Evolutionary conservation across 495 filamentous ascomycete genomes (phyloP).

Genomic region (Cercophora sp.): DNA sequence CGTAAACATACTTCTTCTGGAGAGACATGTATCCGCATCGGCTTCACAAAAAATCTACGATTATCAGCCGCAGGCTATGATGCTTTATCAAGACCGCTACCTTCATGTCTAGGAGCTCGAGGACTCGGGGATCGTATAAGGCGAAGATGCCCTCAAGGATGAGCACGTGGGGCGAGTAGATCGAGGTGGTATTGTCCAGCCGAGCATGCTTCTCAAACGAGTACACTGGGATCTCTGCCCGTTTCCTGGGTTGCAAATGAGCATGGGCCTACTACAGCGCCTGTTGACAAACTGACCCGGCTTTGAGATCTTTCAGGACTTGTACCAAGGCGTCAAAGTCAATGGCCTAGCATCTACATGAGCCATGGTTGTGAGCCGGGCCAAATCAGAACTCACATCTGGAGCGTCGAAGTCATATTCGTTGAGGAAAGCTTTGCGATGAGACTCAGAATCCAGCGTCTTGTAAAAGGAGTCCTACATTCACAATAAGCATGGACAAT

Average conservation of each 20-base stretch:
- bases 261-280: background rate
- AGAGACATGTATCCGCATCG: constrained; percentile 89
- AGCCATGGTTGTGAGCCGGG: no score
- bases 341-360: constrained; percentile 68
- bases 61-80: background rate
- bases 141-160: constrained; percentile 96
- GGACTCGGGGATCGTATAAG: constrained; percentile 78
- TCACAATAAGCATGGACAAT: no score
- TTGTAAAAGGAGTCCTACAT: constrained; percentile 97
- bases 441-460: constrained; percentile 67
- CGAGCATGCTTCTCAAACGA: constrained; percentile 92
- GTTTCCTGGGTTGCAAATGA: constrained; percentile 59
- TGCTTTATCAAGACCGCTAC: constrained; percentile 36
- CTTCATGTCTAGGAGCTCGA: constrained; percentile 88
- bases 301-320: constrained; percentile 76
- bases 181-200: constrained; percentile 68
- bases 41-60: constrained; percentile 88
- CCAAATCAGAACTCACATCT: no score
- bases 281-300: constrained; percentile 60
- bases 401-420: constrained; percentile 96
- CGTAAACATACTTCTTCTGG: constrained; percentile 69
- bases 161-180: constrained; percentile 94
- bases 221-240: constrained; percentile 88
- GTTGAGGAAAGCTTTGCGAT: constrained; percentile 72
- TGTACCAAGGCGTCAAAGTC: constrained; percentile 89